Conservation (phyloP, 805 yeast genomes). For the Sugiyamaella boreocaroliniensis region DNA sequence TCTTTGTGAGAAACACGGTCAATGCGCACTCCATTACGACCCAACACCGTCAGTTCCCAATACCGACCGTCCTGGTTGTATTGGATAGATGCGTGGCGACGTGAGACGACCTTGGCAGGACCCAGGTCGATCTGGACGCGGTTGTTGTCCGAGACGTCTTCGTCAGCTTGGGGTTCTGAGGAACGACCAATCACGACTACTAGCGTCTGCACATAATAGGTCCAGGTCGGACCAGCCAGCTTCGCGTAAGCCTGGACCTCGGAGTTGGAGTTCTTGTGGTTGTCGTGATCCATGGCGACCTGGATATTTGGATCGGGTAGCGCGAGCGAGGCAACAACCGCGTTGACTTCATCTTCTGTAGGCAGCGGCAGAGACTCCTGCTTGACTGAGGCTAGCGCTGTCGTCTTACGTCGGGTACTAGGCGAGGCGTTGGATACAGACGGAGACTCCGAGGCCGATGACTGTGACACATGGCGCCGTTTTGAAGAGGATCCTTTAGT, state of each 20-base stretch:
- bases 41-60: constrained; percentile 81
- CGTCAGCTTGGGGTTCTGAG: constrained; percentile 38
- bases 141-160: constrained; percentile 22
- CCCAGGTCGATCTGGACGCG: constrained; percentile 81
- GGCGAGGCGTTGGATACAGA: constrained; percentile 3
- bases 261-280: constrained; percentile 52
- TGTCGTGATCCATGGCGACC: constrained; percentile 67
- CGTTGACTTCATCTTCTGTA: constrained; percentile 54
- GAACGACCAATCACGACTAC: constrained; percentile 80
- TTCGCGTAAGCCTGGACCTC: constrained; percentile 98
- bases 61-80: constrained; percentile 67
- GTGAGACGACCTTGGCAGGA: constrained; percentile 93
- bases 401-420: not conserved
- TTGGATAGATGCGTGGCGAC: constrained; percentile 79
- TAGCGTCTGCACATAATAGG: constrained; percentile 79
- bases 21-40: constrained; percentile 90
- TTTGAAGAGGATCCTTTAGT: not conserved
- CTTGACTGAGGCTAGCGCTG: not conserved
- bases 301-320: constrained; percentile 69
- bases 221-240: constrained; percentile 89
- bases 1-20: constrained; percentile 54
- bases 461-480: constrained; percentile 4
- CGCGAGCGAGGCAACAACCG: constrained; percentile 62
- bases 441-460: constrained; percentile 2
- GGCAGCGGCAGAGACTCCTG: not conserved